Evolutionary conservation across 441 rosid genomes (phyloP).

Genomic region (Adansonia rubrostipa): DNA sequence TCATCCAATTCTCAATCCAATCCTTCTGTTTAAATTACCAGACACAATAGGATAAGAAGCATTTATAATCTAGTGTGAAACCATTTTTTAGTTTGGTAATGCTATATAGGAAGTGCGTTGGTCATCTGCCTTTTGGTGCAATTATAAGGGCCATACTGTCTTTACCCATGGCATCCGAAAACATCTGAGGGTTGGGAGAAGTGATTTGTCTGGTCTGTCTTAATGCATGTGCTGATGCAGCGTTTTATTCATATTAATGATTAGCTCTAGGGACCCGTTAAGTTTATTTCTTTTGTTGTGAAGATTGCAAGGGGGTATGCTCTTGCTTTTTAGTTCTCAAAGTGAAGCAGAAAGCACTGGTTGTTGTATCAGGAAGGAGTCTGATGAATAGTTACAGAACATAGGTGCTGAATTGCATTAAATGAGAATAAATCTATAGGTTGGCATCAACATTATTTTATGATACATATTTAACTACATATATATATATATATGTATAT

Average conservation of each 20-base stretch:
- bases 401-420: background rate
- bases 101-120: background rate
- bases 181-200: background rate
- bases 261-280: background rate
- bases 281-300: constrained; percentile 1
- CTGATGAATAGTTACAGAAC: background rate
- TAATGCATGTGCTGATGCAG: background rate
- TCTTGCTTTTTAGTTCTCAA: background rate
- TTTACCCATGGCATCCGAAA: background rate
- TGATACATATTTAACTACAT: constrained; percentile 4
- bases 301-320: background rate
- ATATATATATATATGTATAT: too few relatives aligned
- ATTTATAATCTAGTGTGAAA: background rate
- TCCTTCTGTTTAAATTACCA: background rate
- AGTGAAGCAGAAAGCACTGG: background rate
- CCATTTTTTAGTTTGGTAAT: background rate
- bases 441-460: background rate
- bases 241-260: background rate
- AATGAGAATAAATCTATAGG: background rate
- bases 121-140: background rate
- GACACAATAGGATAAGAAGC: background rate
- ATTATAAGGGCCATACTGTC: background rate
- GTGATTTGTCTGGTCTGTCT: background rate
- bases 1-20: background rate
- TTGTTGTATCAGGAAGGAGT: background rate